Base-by-base conservation (phyloP, 805 yeast genomes). In the Cyberlindnera mississippiensis region DNA sequence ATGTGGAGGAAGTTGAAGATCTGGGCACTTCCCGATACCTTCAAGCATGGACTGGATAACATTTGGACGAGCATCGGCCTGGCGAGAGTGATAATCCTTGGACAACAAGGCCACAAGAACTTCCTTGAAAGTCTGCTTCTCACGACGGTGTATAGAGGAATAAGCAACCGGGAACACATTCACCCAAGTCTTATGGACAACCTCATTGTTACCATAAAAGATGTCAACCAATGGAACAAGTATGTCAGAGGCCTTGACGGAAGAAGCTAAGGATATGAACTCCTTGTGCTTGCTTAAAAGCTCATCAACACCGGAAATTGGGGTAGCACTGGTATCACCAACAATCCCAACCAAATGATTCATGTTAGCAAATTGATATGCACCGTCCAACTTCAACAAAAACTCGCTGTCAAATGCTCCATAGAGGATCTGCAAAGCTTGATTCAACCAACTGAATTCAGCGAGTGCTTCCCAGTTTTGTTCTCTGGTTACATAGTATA, bases 391-490 rank as follows among this genome's bases (percentile, higher is more conserved):
- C 18, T 60, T 62, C 15, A 88, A 52, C 2, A 56, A 60, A 41
- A 73, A 67, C 1, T 73, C 72, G 30, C 61, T 62, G 43, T 82
- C 82, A 50, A 86, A 80, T 0, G 96, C 73, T 0, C 93, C 96
- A 56, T 83, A 87, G 6, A 93, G 64, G 22, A 95, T 64, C 57
- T 90, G 96, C 15, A 87, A 69, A 0, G 96, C 98, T 61, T 91
- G 98, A 59, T 88, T 88, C 47, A 91, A 65, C 99, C 99, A 93
- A 32, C 89, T 85, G 54, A 85, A 85, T 51, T 93, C 99, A 1
- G 95, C 90, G 29, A 93, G 67, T 50, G 77, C 84, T 59, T 93
- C 99, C 99, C 99, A 93, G 56, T 88, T 91, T 60, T 93, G 99
- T 55, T 93, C 98, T 29, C 91, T 70, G n/a, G 95, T 75, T 8